Evolutionary conservation across 306 rosid species (phyloP).

Genomic region (Quercus ilex): DNA sequence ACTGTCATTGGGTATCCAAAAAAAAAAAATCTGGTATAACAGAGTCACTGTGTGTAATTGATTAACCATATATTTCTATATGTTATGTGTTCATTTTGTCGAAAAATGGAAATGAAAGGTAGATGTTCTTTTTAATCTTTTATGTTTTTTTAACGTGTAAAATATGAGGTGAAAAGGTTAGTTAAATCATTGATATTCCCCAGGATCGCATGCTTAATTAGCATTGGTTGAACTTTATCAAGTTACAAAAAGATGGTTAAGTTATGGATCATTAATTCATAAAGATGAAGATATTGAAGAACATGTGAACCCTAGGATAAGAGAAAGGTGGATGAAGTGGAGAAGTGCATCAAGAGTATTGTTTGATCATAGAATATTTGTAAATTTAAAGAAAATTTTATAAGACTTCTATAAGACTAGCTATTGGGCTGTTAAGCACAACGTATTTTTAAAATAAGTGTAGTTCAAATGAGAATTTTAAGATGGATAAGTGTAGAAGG

Average conservation of each 20-base stretch:
- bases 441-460: too few species aligned
- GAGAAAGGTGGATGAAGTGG: too few species aligned
- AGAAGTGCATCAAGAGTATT: too few species aligned
- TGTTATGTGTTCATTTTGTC: not conserved
- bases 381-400: too few species aligned
- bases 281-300: too few species aligned
- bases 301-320: too few species aligned
- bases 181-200: not conserved
- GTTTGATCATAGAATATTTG: too few species aligned
- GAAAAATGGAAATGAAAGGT: not conserved
- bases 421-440: too few species aligned
- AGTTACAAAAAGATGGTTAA: not conserved
- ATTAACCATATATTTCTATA: not conserved
- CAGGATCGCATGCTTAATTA: not conserved
- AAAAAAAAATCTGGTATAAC: not conserved
- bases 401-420: too few species aligned
- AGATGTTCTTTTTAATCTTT: not conserved
- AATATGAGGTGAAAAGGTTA: not conserved
- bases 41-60: not conserved
- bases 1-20: slow-evolving; percentile 14
- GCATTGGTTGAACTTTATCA: not conserved
- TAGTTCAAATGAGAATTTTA: too few species aligned
- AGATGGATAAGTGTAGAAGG: too few species aligned
- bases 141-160: not conserved
- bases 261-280: too few species aligned